phyloP scores from a whole-genome alignment of 169 alveolate species.

The Perkinsus marinus region DNA sequence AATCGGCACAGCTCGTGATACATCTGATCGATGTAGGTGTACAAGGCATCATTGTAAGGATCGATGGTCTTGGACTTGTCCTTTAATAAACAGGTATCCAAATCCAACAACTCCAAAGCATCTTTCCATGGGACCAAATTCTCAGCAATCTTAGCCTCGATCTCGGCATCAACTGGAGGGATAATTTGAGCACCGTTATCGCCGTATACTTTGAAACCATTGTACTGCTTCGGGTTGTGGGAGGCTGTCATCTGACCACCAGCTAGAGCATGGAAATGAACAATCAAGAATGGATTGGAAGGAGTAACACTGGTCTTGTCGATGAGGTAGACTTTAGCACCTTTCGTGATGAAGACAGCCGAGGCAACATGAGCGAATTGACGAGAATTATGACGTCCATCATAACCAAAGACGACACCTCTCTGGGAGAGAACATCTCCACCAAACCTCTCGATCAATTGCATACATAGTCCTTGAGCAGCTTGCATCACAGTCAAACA shows the following conservation, averaged over 20 bases:
- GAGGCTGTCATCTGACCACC: constrained; percentile 57
- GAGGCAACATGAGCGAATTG: constrained; percentile 47
- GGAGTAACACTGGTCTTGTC: constrained; percentile 41
- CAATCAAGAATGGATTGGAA: constrained; percentile 39
- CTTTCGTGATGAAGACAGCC: constrained; percentile 40
- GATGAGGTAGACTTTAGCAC: constrained; percentile 36
- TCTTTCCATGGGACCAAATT: constrained; percentile 35
- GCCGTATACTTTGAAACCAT: constrained; percentile 46
- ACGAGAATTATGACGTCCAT: constrained; percentile 49
- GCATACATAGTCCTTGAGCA: constrained; percentile 45
- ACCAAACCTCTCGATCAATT: constrained; percentile 32
- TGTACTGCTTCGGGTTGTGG: constrained; percentile 43
- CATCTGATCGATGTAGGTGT: too few species aligned
- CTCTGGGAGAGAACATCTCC: constrained; percentile 24
- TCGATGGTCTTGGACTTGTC: constrained; percentile 33
- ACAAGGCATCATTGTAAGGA: constrained; percentile 28
- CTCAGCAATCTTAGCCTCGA: constrained; percentile 25
- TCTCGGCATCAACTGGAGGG: constrained; percentile 33
- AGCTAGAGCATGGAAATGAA: constrained; percentile 29
- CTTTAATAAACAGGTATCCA: constrained; percentile 22
- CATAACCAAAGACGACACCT: constrained; percentile 53
- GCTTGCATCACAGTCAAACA: constrained; percentile 45
- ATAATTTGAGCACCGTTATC: constrained; percentile 47
- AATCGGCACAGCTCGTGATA: too few species aligned
- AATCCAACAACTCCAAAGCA: constrained; percentile 19